A percentile compares a stretch with the other conserved stretches of the same genome.
Conservation (phyloP, 306 rosid genomes). For the Prunus salicina region DNA sequence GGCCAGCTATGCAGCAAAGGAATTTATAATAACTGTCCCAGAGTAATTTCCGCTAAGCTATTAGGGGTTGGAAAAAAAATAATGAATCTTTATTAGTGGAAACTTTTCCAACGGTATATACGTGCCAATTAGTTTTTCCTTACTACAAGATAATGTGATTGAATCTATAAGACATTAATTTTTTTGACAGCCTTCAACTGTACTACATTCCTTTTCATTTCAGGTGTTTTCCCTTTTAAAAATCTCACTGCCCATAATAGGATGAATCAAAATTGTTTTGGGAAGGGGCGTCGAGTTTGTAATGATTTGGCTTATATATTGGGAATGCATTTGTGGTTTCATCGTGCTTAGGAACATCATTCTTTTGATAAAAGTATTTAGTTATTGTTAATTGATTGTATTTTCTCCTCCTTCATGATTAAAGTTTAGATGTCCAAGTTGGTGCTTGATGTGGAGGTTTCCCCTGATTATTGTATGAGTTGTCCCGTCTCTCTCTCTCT, state of each 20-base stretch:
- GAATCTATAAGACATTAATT: background rate
- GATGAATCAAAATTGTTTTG: background rate
- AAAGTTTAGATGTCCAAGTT: background rate
- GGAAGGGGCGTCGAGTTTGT: background rate
- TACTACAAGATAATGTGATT: background rate
- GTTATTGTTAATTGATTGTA: background rate
- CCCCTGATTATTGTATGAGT: background rate
- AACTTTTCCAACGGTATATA: background rate
- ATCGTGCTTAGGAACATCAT: background rate
- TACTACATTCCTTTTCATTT: background rate
- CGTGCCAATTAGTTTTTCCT: background rate
- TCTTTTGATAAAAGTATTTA: background rate
- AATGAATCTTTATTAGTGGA: background rate
- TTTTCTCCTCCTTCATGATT: background rate
- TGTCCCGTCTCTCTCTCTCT: background rate
- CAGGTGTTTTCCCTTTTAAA: background rate
- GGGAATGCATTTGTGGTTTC: background rate
- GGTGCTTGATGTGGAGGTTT: background rate
- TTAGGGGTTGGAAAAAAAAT: background rate
- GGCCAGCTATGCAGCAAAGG: background rate
- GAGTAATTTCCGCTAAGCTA: background rate
- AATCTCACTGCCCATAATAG: background rate
- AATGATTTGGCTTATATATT: background rate
- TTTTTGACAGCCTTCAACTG: background rate
- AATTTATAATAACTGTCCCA: background rate